Base-by-base conservation (phyloP, 2,329 filamentous ascomycete species). In the Fusarium protoensiforme region DNA sequence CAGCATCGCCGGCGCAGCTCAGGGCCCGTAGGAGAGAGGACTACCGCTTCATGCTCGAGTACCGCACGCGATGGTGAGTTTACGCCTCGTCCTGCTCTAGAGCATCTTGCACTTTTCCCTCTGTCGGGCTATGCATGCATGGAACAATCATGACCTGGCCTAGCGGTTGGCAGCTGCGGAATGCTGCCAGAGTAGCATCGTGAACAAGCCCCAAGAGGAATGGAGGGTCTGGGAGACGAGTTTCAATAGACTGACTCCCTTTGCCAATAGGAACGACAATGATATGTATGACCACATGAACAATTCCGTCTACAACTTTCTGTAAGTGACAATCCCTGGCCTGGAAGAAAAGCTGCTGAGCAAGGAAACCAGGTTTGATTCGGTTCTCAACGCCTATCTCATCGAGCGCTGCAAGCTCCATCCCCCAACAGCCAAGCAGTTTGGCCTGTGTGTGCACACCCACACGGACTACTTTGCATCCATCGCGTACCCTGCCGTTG, bases 241-340 rank as follows among this genome's bases (percentile, higher is more conserved):
- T 22, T 46, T 35, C 51, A 29, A 71, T 60, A 53, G 38, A 53
- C 71, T 75, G 67, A 77, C 63, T 61, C 70, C 64, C 39, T 58
- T 56, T 64, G 7, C 67, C 65, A 69, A 51, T 65, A 95, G 94
- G 94, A 92, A 90, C 81, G 95, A 98, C 83, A 97, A 97, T 80
- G 95, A 98, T 84, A 96, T 97, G 93, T 98, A 96, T 82, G 89
- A 94, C 69, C 96, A 98, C 81, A 91, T 97, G 87, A 98, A 98
- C 84, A 98, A 97, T 80, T 93, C 92, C 43, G 88, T 96, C 62
- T 98, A 98, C 83, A 93, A 93, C 77, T 92, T 93, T 71, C 87
- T 97, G 88, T 92, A 81, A 80, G 86, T 46, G 51, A 18, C 4
- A 14, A 54, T 64, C 36, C 75, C 16, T 33, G 38, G 24, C n/a